Conservation (phyloP, 2,329 filamentous ascomycete species). For the Simplicillium aogashimaense region DNA sequence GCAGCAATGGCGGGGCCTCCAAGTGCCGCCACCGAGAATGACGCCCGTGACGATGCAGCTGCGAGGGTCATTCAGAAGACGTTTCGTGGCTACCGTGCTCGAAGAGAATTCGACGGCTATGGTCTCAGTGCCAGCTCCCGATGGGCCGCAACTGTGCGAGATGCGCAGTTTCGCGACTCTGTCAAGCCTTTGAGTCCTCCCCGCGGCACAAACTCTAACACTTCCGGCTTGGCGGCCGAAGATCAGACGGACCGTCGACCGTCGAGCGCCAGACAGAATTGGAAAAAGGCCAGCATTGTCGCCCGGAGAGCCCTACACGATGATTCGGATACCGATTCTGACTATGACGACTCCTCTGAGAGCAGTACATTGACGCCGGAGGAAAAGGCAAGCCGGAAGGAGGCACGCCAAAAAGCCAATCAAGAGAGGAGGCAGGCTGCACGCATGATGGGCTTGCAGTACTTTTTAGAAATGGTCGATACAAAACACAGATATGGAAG, state of each 20-base stretch:
- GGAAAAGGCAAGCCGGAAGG: constrained; percentile 25
- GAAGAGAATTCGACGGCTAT: constrained; percentile 60
- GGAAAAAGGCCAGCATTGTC: constrained; percentile 64
- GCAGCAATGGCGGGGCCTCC: too few species aligned
- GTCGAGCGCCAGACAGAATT: constrained; percentile 51
- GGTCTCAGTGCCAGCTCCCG: constrained; percentile 59
- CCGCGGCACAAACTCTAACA: constrained; percentile 15
- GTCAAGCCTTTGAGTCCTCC: constrained; percentile 26
- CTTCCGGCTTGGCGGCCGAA: constrained; percentile 1
- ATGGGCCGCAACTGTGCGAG: constrained; percentile 58
- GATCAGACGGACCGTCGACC: constrained; percentile 9
- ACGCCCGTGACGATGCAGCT: constrained; percentile 24
- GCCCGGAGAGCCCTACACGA: constrained; percentile 65
- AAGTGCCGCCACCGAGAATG: too few species aligned
- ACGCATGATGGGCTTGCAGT: constrained; percentile 75
- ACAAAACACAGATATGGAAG: constrained; percentile 80
- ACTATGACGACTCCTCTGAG: constrained; percentile 19
- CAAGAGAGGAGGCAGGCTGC: constrained; percentile 53
- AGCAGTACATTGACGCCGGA: constrained; percentile 22
- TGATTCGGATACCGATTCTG: constrained; percentile 33
- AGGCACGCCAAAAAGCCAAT: constrained; percentile 37
- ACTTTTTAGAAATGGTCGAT: constrained; percentile 80
- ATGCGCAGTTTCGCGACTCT: constrained; percentile 43
- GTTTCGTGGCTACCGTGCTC: constrained; percentile 66
- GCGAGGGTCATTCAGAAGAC: constrained; percentile 56